Evolutionary conservation across 2,329 filamentous ascomycete species (phyloP).

Genomic region (Microsporum ferrugineum): DNA sequence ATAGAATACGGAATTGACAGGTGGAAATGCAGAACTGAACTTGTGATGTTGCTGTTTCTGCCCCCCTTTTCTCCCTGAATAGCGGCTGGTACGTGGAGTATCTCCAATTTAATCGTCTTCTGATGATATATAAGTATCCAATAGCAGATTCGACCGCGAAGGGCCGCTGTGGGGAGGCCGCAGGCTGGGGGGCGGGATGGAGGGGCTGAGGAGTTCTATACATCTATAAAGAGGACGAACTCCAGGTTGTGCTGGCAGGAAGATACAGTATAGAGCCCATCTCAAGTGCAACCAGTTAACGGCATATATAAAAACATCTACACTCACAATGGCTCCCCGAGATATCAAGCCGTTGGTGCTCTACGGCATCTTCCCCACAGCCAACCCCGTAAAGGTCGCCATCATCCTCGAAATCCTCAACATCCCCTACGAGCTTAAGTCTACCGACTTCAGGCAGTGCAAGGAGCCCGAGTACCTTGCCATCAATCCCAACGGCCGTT

Average conservation of each 20-base stretch:
- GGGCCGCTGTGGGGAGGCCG: neutral
- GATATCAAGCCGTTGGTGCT: slow-evolving; percentile 15
- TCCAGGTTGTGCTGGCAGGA: neutral
- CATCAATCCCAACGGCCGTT: slow-evolving; percentile 37
- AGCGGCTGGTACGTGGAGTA: too few relatives aligned
- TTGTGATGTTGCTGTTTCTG: too few relatives aligned
- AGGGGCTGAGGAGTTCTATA: neutral
- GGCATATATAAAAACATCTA: neutral
- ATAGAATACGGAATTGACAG: too few relatives aligned
- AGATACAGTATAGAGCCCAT: neutral
- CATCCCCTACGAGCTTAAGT: slow-evolving; percentile 5
- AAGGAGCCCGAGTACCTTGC: slow-evolving; percentile 7
- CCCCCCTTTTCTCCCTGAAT: too few relatives aligned
- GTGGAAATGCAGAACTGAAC: too few relatives aligned
- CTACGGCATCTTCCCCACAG: slow-evolving; percentile 7
- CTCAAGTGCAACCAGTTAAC: neutral
- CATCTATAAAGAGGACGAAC: neutral
- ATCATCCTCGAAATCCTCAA: slow-evolving; percentile 3
- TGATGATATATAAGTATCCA: neutral
- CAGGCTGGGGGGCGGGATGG: neutral
- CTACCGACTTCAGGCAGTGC: neutral
- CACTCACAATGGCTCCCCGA: neutral
- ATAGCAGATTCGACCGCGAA: neutral
- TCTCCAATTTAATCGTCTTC: neutral
- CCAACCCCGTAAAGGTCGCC: slow-evolving; percentile 5